A percentile compares a stretch with the other conserved stretches of the same genome.
These are phyloP conservation scores for Fusarium gaditjirri DNA, from an alignment of 2,329 filamentous ascomycete species.

Conservation along the genomic window DNA sequence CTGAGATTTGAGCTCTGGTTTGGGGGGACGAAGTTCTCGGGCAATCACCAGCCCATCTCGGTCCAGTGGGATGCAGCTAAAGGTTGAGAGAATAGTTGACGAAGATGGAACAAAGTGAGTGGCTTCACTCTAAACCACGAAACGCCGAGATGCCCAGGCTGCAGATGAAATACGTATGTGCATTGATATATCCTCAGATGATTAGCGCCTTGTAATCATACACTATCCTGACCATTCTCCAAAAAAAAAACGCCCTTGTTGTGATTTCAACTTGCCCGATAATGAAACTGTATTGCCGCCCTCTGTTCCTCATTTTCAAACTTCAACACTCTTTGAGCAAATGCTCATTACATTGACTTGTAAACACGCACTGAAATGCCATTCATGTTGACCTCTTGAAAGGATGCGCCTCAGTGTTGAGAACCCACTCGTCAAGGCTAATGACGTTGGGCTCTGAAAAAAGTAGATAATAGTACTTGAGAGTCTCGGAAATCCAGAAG, in stretches of 20 bases:
- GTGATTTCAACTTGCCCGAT: conserved; percentile 12
- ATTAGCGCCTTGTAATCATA: conserved; percentile 17
- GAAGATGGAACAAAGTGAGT: not conserved
- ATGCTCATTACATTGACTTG: not conserved
- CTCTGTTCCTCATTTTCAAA: not conserved
- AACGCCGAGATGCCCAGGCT: not conserved
- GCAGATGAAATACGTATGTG: conserved; percentile 19
- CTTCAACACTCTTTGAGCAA: not conserved
- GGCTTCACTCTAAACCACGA: not conserved
- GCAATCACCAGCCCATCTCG: conserved; percentile 34
- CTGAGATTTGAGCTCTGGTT: conserved; percentile 58
- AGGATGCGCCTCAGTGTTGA: conserved; percentile 73
- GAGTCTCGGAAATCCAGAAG: conserved; percentile 90
- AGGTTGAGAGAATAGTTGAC: not conserved
- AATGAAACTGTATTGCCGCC: conserved; percentile 2
- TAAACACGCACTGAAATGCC: not conserved
- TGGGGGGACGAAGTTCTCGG: conserved; percentile 29
- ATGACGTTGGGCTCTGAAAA: conserved; percentile 75
- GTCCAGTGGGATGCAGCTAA: conserved; percentile 30
- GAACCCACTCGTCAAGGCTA: conserved; percentile 74
- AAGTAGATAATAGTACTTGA: conserved; percentile 92
- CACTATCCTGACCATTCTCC: conserved; percentile 25
- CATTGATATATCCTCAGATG: conserved; percentile 23
- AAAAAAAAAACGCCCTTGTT: conserved; percentile 23
- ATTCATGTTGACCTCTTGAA: conserved; percentile 57